These are phyloP conservation scores for Beauveria varroae DNA, from an alignment of 2,329 filamentous ascomycete species.

Conservation along the genomic window DNA sequence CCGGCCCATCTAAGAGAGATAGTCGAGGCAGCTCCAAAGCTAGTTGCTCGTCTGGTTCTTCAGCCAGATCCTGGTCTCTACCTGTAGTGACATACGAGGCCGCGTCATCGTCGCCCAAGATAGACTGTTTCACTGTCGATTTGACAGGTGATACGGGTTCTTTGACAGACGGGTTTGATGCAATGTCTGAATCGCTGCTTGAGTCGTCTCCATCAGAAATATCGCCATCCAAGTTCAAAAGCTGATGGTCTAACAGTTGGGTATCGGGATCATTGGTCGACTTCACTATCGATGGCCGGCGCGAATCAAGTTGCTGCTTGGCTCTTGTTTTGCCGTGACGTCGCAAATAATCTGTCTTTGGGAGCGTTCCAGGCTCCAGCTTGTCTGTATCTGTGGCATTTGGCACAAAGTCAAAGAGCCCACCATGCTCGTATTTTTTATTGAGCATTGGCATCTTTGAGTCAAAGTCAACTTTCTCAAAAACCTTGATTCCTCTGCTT, in stretches of 20 bases:
- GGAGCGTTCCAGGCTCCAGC: conserved; percentile 27
- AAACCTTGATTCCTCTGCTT: conserved; percentile 38
- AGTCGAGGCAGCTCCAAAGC: conserved; percentile 42
- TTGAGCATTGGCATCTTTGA: conserved; percentile 45
- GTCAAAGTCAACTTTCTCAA: conserved; percentile 48
- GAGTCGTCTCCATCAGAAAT: conserved; percentile 29
- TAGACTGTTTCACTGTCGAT: conserved; percentile 33
- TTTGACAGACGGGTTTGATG: conserved; percentile 42
- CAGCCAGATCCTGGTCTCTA: conserved; percentile 39
- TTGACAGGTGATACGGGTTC: conserved; percentile 44
- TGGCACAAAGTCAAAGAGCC: conserved; percentile 41
- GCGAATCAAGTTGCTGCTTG: conserved; percentile 22
- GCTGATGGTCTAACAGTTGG: background rate
- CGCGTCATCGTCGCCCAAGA: conserved; percentile 42
- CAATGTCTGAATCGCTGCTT: conserved; percentile 50
- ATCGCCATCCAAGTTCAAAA: conserved; percentile 7
- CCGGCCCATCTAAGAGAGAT: conserved; percentile 39
- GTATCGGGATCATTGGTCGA: background rate
- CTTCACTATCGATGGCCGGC: conserved; percentile 5
- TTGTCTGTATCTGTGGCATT: conserved; percentile 13
- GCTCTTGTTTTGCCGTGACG: conserved; percentile 37
- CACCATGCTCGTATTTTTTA: conserved; percentile 51
- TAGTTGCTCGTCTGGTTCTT: conserved; percentile 39
- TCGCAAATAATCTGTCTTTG: conserved; percentile 41
- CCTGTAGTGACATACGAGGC: conserved; percentile 45